Conservation (phyloP, 2,329 filamentous ascomycete species). For the Aspergillus glaucus region DNA sequence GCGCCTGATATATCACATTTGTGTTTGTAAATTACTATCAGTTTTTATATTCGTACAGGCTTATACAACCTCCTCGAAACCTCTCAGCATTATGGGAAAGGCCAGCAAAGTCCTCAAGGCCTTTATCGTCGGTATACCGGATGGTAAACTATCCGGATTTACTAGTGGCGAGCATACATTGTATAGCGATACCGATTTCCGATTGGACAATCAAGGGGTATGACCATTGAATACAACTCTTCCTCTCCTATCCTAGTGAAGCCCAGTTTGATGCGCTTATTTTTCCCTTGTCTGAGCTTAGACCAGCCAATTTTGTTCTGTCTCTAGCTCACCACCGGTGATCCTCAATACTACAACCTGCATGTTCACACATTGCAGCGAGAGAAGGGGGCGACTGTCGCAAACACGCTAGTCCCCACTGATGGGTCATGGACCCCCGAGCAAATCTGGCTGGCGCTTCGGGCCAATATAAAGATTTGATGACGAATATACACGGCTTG, state of each 20-base stretch:
- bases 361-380: neutral
- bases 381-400: neutral
- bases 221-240: neutral
- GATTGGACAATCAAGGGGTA: neutral
- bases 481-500: no score
- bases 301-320: neutral
- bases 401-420: neutral
- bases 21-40: no score
- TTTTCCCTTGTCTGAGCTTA: no score
- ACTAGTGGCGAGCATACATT: neutral
- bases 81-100: neutral
- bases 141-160: neutral
- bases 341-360: neutral
- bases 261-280: neutral
- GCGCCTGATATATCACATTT: no score
- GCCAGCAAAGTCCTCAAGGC: neutral
- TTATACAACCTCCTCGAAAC: no score
- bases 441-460: neutral
- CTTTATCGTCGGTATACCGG: neutral
- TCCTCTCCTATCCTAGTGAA: neutral
- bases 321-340: neutral
- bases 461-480: neutral
- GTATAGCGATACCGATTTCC: neutral
- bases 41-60: no score
- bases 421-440: neutral